Evolutionary conservation across 495 filamentous ascomycete genomes (phyloP).

Genomic region (Penicillium cinerascens): DNA sequence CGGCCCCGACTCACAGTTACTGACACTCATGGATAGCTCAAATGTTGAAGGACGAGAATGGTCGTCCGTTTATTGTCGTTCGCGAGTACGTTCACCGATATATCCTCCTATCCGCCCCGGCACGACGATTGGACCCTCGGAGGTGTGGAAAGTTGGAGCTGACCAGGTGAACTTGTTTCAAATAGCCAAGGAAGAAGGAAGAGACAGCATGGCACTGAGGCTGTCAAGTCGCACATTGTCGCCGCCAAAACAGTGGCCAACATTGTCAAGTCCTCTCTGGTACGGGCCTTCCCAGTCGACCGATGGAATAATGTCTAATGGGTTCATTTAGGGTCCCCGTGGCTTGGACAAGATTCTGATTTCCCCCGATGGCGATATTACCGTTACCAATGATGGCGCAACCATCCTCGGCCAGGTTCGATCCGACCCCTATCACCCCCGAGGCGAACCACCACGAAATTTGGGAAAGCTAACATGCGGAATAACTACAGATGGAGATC

Average conservation of each 20-base stretch:
- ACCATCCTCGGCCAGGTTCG: conserved; percentile 85
- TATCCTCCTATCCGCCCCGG: conserved; percentile 3
- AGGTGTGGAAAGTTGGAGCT: neutral
- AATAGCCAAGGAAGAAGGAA: conserved; percentile 95
- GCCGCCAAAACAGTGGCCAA: conserved; percentile 93
- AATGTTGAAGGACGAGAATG: conserved; percentile 88
- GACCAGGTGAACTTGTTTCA: conserved; percentile 16
- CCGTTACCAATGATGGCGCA: conserved; percentile 97
- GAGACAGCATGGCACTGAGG: conserved; percentile 91
- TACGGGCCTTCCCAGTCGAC: conserved; percentile 22
- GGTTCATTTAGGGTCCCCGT: conserved; percentile 65
- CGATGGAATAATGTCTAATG: conserved; percentile 16
- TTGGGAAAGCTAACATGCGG: neutral
- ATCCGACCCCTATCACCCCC: conserved; percentile 12
- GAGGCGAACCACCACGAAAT: neutral
- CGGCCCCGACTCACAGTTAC: conserved; percentile 7
- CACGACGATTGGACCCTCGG: neutral
- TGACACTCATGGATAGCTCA: conserved; percentile 51
- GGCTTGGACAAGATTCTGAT: conserved; percentile 99
- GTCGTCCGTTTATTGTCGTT: conserved; percentile 95
- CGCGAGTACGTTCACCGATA: conserved; percentile 73
- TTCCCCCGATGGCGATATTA: conserved; percentile 98
- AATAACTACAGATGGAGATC: conserved; percentile 76
- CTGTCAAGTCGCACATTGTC: conserved; percentile 96
- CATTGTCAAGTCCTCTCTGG: conserved; percentile 94